Base-by-base conservation (phyloP, 2,329 filamentous ascomycete species). In the Pseudocercospora crystallina region DNA sequence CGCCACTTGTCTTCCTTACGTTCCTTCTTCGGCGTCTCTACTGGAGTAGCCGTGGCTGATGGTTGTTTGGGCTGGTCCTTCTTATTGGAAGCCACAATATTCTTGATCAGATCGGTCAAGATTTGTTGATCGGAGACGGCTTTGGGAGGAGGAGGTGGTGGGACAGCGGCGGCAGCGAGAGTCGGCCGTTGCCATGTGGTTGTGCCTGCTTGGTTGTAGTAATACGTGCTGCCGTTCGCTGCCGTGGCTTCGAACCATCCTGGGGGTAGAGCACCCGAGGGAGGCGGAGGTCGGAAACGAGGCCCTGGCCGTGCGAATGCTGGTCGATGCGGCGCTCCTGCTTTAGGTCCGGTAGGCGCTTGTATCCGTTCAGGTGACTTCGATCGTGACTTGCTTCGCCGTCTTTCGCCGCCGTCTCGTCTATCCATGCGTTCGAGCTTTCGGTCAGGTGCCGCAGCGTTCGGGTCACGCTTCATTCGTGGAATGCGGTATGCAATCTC, bases 401-500 rank as follows among this genome's bases (percentile, higher is more conserved):
- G 75, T 57, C 77, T 73, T 44, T 72, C 74, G 20, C 20, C 20
- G 45, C 71, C 69, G 41, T 81, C 77, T 14, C 76, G 73, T 11
- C 85, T 80, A 52, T 83, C 81, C 43, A 80, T 80, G 49, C 87
- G 84, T 48, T 87, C 86, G 62, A 82, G 78, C 59, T 82, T 82
- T 29, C 80, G 75, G 38, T 76, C 71, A 61, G 67, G 69, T 56
- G 68, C 69, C 41, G 66, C 63, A 56, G 69, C 81, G 57, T 83
- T 84, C 20, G 86, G 84, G 66, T 92, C 90, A 51, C 87, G 74
- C 74, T 95, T 95, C 74, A 94, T 89, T 50, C 92, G 83, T 33
- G 90, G 90, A 65, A 99, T 99, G 53, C 94, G 85, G 71, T 97
- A 99, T 5, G 84, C 94, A 32, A 95, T 80, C 69, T 96, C 87